Percentiles rank a stretch among this genome's conserved stretches.
phyloP scores from a whole-genome alignment of 2,329 filamentous ascomycete genomes.

The Trematosphaeria pertusa region DNA sequence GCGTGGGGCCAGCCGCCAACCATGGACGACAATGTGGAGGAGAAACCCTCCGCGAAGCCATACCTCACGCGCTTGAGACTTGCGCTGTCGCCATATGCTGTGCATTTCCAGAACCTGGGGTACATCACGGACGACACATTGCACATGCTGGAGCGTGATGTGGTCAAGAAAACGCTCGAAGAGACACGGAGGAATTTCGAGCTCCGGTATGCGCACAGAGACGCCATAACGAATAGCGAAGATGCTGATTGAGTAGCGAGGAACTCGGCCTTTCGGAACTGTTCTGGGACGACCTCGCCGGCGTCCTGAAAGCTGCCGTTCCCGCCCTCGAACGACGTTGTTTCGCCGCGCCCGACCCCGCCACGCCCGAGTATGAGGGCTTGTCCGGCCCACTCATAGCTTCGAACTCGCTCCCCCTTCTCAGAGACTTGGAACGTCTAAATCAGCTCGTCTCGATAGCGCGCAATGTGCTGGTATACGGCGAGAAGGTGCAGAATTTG shows the following conservation, averaged over 20 bases:
- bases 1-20: background rate
- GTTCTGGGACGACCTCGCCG: conserved; percentile 67
- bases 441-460: conserved; percentile 69
- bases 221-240: too few relatives aligned
- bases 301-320: conserved; percentile 65
- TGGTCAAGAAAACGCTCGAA: conserved; percentile 66
- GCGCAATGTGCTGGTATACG: conserved; percentile 67
- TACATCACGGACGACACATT: conserved; percentile 67
- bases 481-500: conserved; percentile 68
- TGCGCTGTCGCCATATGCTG: conserved; percentile 56
- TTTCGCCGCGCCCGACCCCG: conserved; percentile 66
- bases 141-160: conserved; percentile 61
- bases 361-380: conserved; percentile 63
- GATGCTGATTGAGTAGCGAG: conserved; percentile 50
- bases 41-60: conserved; percentile 31
- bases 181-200: conserved; percentile 64
- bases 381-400: conserved; percentile 68
- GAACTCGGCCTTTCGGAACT: conserved; percentile 63
- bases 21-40: conserved; percentile 20
- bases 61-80: conserved; percentile 55
- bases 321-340: conserved; percentile 67
- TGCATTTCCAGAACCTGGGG: conserved; percentile 66
- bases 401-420: conserved; percentile 63
- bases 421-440: conserved; percentile 68
- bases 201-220: conserved; percentile 52